Percentiles rank a stretch among this genome's conserved stretches.
These are phyloP conservation scores for Abortiporus biennis DNA, from an alignment of 1,284 basidiomycete genomes.

Conservation along the genomic window DNA sequence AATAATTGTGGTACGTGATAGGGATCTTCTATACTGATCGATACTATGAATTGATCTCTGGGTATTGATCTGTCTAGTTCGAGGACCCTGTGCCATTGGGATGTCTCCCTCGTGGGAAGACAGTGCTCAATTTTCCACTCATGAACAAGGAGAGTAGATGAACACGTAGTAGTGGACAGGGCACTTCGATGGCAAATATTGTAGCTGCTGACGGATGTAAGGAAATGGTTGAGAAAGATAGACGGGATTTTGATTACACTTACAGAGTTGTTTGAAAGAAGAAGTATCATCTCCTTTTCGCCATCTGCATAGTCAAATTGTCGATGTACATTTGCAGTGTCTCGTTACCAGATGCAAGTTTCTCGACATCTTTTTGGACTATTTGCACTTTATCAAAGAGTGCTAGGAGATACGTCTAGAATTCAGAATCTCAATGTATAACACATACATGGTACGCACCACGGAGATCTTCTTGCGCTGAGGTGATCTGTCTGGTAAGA, in stretches of 20 bases:
- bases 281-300: constrained; percentile 52
- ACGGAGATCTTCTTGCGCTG: constrained; percentile 68
- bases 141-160: constrained; percentile 25
- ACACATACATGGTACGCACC: constrained; percentile 37
- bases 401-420: constrained; percentile 38
- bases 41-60: too few relatives aligned
- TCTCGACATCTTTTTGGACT: constrained; percentile 72
- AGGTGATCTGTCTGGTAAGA: constrained; percentile 58
- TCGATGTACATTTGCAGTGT: constrained; percentile 86
- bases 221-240: too few relatives aligned
- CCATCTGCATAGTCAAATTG: constrained; percentile 80
- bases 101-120: constrained; percentile 34
- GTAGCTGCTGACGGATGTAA: too few relatives aligned
- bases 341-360: constrained; percentile 70
- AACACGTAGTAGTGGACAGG: not conserved
- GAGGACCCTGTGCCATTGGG: constrained; percentile 34
- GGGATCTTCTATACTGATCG: too few relatives aligned
- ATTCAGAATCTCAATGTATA: not conserved
- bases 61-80: too few relatives aligned
- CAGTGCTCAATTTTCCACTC: constrained; percentile 33
- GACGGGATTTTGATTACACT: not conserved
- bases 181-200: too few relatives aligned
- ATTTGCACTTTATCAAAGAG: constrained; percentile 60
- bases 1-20: too few relatives aligned
- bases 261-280: not conserved